Percentiles rank a stretch among this genome's conserved stretches.
phyloP scores from a whole-genome alignment of 768 basidiomycete species.

The Lactarius tabidus region DNA sequence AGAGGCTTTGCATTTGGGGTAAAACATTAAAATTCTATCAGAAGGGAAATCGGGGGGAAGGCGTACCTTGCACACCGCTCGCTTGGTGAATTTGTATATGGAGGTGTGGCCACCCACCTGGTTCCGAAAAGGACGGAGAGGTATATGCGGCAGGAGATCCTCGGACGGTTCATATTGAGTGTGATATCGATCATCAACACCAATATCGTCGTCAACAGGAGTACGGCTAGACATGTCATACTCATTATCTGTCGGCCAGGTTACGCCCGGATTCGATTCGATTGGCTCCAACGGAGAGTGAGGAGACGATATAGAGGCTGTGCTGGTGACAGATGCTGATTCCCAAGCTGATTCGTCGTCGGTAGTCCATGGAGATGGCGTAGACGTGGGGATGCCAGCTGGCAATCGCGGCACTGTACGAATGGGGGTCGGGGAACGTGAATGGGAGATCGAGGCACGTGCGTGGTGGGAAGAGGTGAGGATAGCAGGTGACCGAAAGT shows the following conservation, averaged over 20 bases:
- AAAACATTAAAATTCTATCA: conserved; percentile 7
- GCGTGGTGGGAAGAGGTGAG: conserved; percentile 15
- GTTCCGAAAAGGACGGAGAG: conserved; percentile 91
- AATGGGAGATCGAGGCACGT: conserved; percentile 27
- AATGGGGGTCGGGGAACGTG: conserved; percentile 40
- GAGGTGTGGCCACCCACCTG: conserved; percentile 97
- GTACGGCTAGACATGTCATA: conserved; percentile 24
- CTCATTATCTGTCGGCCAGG: conserved; percentile 34
- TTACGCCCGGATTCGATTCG: conserved; percentile 32
- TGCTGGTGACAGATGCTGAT: conserved; percentile 59
- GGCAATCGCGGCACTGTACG: conserved; percentile 31
- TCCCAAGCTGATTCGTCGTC: conserved; percentile 80
- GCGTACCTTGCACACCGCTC: conserved; percentile 96
- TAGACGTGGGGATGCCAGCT: conserved; percentile 23
- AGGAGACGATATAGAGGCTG: conserved; percentile 51
- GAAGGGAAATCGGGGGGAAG: background rate
- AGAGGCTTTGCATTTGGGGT: conserved; percentile 59
- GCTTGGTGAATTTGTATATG: conserved; percentile 96
- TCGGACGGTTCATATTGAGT: conserved; percentile 44
- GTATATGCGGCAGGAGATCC: conserved; percentile 78
- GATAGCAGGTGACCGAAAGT: conserved; percentile 7
- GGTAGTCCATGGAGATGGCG: conserved; percentile 62
- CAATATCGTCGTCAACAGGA: conserved; percentile 19
- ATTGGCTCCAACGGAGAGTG: conserved; percentile 35
- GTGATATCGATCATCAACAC: conserved; percentile 35